A percentile compares a stretch with the other conserved stretches of the same genome.
phyloP scores from a whole-genome alignment of 495 filamentous ascomycete genomes.

The Penicillium cinerascens region DNA sequence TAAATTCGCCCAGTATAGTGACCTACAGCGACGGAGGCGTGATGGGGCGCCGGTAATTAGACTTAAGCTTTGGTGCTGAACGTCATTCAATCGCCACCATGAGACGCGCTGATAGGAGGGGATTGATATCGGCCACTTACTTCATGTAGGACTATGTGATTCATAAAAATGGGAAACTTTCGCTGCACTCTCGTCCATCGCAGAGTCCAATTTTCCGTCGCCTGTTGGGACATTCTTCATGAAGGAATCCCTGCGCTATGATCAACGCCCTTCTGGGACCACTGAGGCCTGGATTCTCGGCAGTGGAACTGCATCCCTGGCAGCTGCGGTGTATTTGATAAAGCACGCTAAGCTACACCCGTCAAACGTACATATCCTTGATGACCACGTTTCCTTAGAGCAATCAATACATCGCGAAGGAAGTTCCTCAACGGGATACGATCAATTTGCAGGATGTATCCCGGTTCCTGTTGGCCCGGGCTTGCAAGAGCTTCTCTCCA shows the following conservation, averaged over 20 bases:
- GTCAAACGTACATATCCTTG: slow-evolving; percentile 4
- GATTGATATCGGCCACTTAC: neutral
- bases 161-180: neutral
- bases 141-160: neutral
- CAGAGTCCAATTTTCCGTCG: neutral
- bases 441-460: slow-evolving; percentile 11
- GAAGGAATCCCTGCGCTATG: neutral
- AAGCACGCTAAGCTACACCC: slow-evolving; percentile 3
- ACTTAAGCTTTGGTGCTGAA: neutral
- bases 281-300: slow-evolving; percentile 12
- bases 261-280: neutral
- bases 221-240: neutral
- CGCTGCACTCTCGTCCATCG: neutral
- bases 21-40: no score
- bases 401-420: slow-evolving; percentile 1
- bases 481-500: slow-evolving; percentile 2
- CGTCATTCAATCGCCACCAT: neutral
- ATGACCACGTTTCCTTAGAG: slow-evolving; percentile 1
- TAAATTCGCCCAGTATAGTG: neutral
- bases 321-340: slow-evolving; percentile 8
- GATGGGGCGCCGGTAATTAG: neutral
- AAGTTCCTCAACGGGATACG: slow-evolving; percentile 5
- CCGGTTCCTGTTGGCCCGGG: slow-evolving; percentile 3
- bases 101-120: no score
- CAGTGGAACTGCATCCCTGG: slow-evolving; percentile 8